phyloP scores from a whole-genome alignment of 441 rosid genomes.

The Gossypium davidsonii region DNA sequence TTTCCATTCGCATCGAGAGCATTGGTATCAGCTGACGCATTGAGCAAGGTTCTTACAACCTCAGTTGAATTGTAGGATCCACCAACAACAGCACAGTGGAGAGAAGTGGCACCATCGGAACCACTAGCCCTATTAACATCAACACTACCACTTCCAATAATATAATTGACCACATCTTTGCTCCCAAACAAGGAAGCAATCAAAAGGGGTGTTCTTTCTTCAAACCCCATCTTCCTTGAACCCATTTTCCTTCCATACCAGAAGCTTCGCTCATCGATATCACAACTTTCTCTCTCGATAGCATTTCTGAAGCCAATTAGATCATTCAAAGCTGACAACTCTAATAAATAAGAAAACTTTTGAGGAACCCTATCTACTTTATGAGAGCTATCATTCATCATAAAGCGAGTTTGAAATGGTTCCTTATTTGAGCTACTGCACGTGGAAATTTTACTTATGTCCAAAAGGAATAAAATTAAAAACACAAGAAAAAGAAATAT shows the following conservation, averaged over 20 bases:
- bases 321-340: slow-evolving; percentile 63
- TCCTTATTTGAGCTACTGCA: slow-evolving; percentile 39
- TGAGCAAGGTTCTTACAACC: slow-evolving; percentile 44
- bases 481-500: neutral
- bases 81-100: slow-evolving; percentile 60
- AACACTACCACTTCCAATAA: slow-evolving; percentile 35
- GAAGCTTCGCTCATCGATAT: slow-evolving; percentile 43
- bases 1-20: slow-evolving; percentile 43
- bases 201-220: slow-evolving; percentile 65
- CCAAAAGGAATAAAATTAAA: slow-evolving; percentile 10
- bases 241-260: slow-evolving; percentile 62
- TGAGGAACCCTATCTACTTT: slow-evolving; percentile 24
- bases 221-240: slow-evolving; percentile 42
- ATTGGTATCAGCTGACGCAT: slow-evolving; percentile 40
- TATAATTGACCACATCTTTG: slow-evolving; percentile 41
- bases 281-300: slow-evolving; percentile 48
- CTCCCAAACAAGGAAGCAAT: slow-evolving; percentile 60
- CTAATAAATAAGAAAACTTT: slow-evolving; percentile 49
- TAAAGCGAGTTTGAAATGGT: slow-evolving; percentile 21
- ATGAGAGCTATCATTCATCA: slow-evolving; percentile 35
- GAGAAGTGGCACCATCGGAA: slow-evolving; percentile 53
- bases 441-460: slow-evolving; percentile 21
- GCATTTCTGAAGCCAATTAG: slow-evolving; percentile 47
- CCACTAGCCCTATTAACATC: slow-evolving; percentile 53
- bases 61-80: slow-evolving; percentile 37